Evolutionary conservation across 2,329 filamentous ascomycete genomes (phyloP).

Genomic region (Aaosphaeria pasadenensis): DNA sequence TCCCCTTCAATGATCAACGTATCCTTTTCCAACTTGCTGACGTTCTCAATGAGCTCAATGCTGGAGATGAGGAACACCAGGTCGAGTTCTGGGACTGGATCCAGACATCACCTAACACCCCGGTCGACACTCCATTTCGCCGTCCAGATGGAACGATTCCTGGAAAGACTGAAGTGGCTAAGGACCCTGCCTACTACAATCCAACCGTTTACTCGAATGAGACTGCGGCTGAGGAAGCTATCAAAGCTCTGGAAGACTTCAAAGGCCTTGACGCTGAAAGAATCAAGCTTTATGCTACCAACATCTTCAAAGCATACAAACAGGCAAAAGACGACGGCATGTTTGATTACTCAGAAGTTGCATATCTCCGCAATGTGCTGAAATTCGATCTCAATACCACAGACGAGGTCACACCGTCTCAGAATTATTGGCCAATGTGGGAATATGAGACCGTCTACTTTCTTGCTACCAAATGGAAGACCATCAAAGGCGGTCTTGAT

Average conservation of each 20-base stretch:
- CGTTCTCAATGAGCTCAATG: constrained; percentile 58
- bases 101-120: constrained; percentile 52
- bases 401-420: neutral
- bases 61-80: constrained; percentile 41
- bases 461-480: constrained; percentile 49
- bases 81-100: constrained; percentile 61
- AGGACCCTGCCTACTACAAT: constrained; percentile 1
- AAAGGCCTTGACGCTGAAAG: too few relatives aligned
- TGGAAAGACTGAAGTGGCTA: constrained; percentile 4
- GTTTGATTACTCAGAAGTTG: neutral
- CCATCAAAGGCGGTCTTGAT: constrained; percentile 58
- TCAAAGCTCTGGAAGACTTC: too few relatives aligned
- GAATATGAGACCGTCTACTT: neutral
- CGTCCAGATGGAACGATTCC: constrained; percentile 10
- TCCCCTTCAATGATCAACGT: constrained; percentile 57
- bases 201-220: neutral
- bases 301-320: too few relatives aligned
- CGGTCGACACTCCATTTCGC: constrained; percentile 22
- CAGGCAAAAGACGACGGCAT: neutral
- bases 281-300: too few relatives aligned
- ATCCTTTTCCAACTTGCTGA: constrained; percentile 60
- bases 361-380: neutral
- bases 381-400: neutral
- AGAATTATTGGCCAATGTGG: neutral
- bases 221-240: neutral